Evolutionary conservation across 2,329 filamentous ascomycete species (phyloP), one percentile per base, ranked within the genome.

Genomic region (Aspergillus hortae): DNA sequence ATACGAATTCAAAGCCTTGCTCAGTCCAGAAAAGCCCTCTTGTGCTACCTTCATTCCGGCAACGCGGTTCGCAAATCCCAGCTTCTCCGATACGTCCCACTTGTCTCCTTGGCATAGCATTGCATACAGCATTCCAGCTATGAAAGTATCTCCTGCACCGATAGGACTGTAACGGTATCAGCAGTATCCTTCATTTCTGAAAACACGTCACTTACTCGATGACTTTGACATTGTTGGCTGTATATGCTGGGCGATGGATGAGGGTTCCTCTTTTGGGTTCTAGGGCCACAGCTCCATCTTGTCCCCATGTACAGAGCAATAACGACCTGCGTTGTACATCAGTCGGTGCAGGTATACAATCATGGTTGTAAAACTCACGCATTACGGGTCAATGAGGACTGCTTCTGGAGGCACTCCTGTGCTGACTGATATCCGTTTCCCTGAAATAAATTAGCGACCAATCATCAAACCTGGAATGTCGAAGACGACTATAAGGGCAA

Each of bases 101-200:
- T 78, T 71, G 41, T 63, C 59, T 56, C 77, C 21, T 40, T 49
- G 77, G 63, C 75, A 80, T 51, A 80, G 69, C 55, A 88, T 67
- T 33, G 75, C 78, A 69, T 85, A 89, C 45, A 90, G 71, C 68
- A 88, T 83, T 53, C 86, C 87, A 32, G 87, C 87, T 57, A 87
- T 82, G 62, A 90, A 90, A 0, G 87, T 89, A 64, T 90, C 88
- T 58, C 88, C 88, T 41, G 87, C 87, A 49, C 87, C 88, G 55
- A 90, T 80, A 5, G 86, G 79, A 66, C 87, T 89, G 65, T 53
- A 44, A 4, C 46, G 45, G n/a, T 58, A 17, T 66, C 33, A 62
- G 55, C 17, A 11, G 11, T 6, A 9, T 17, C 15, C 7, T n/a
- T 30, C 5, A 3, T 12, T 9, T 17, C 17, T 9, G 21, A 15